Conservation (phyloP, 192 early-diverging fungal species). For the Mortierella alpina region DNA sequence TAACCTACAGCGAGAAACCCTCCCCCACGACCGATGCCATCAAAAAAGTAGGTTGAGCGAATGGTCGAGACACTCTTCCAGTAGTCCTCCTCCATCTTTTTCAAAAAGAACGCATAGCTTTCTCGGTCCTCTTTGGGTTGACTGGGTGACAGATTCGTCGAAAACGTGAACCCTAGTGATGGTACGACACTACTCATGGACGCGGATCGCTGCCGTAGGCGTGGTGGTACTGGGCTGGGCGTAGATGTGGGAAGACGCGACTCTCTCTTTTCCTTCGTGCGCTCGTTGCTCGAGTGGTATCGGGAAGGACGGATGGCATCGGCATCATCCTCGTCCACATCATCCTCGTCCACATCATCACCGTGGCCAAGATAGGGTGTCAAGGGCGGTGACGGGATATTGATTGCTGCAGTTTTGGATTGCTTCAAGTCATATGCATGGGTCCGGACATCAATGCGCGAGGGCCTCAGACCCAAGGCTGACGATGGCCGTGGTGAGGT, state of each 20-base stretch:
- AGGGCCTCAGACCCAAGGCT: no score
- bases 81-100: conserved; percentile 35
- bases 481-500: no score
- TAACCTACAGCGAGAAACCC: conserved; percentile 44
- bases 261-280: background rate
- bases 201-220: conserved; percentile 3
- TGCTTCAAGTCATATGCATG: conserved; percentile 2
- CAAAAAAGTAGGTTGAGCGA: conserved; percentile 48
- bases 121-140: conserved; percentile 26
- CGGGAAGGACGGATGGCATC: conserved; percentile 21
- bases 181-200: background rate
- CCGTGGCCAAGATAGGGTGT: conserved; percentile 21
- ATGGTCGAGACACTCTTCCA: conserved; percentile 52
- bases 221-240: background rate
- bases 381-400: conserved; percentile 41
- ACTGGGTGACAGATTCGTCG: conserved; percentile 5
- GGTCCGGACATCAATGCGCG: background rate
- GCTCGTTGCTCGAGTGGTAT: background rate
- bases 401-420: conserved; percentile 21
- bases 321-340: background rate
- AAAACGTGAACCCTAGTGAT: conserved; percentile 17
- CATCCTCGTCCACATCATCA: background rate
- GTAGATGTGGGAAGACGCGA: conserved; percentile 30
- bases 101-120: conserved; percentile 16
- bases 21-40: conserved; percentile 49